phyloP scores from a whole-genome alignment of 2,329 filamentous ascomycete species.

The Cucurbitaria berberidis region DNA sequence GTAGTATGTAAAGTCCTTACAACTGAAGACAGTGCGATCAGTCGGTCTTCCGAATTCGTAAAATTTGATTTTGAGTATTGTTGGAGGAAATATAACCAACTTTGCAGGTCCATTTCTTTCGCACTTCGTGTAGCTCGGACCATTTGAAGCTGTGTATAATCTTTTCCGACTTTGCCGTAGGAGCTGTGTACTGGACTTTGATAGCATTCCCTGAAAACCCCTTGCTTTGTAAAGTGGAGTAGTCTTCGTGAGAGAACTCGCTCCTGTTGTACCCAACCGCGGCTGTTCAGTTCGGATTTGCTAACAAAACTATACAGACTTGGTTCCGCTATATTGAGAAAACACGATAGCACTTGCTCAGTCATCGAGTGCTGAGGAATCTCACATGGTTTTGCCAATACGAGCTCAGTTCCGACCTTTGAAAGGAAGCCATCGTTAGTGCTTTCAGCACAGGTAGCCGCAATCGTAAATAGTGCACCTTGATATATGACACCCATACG shows the following conservation, averaged over 20 bases:
- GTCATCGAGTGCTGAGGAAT: not conserved
- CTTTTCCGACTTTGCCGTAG: not conserved
- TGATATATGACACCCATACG: conserved; percentile 4
- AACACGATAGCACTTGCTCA: not conserved
- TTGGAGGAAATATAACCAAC: not conserved
- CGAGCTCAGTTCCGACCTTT: not conserved
- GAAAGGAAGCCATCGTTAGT: not conserved
- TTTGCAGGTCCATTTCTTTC: not conserved
- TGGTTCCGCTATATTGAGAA: not conserved
- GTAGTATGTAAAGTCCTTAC: not conserved
- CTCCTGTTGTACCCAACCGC: conserved; percentile 3
- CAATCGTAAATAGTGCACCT: not conserved
- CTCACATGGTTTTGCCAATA: not conserved
- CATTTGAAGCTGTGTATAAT: not conserved
- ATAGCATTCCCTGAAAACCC: not conserved
- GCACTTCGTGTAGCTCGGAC: not conserved
- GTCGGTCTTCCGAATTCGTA: not conserved
- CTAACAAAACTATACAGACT: not conserved
- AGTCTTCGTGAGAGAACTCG: not conserved
- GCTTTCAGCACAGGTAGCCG: not conserved
- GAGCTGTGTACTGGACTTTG: not conserved
- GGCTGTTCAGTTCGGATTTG: not conserved
- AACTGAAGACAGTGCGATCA: not conserved
- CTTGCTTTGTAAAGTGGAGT: conserved; percentile 1
- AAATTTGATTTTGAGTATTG: not conserved